Evolutionary conservation across 2,329 filamentous ascomycete species (phyloP), one percentile per base, ranked within the genome.

Genomic region (Aureobasidium uvarum): DNA sequence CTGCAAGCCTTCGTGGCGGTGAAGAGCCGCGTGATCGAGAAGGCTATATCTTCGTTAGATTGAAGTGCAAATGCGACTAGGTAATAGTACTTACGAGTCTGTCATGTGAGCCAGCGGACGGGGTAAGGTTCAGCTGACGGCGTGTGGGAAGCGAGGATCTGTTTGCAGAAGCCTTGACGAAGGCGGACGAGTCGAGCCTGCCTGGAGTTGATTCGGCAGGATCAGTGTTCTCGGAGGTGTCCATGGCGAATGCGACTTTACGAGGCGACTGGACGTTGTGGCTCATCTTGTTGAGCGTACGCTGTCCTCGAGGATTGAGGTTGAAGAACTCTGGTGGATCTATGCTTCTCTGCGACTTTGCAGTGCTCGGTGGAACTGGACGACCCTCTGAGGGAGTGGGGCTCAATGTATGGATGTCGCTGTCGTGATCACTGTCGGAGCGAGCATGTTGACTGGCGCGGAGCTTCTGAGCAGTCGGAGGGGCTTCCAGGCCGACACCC

Each of bases 401-500:
- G 39, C 45, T 38, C 36, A 64, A 14, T 28, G 59, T 54, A 38
- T 65, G 39, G 16, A 50, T 16, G 11, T 39, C 36, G n/a, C 41
- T 50, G 25, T 63, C 41, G 14, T 31, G 58, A 33, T 50, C n/a
- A 46, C 63, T 56, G 23, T 63, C 50, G 13, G 60, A 41, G 18
- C 36, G 45, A 41, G 45, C 33, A 25, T 41, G 58, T n/a, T 62
- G 58, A 16, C 28, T 64, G n/a, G 60, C 43, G 18, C 58, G 50
- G 7, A 51, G 58, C 36, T 69, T 64, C 64, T 72, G 60, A 16
- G 54, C 63, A 68, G 48, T 64, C 41, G 20, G 52, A 46, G 25
- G 54, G 36, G 25, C 51, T 43, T 50, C 59, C 66, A 80, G 67
- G 56, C 78, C 72, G 20, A 88, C 79, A 6, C 85, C 83, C 45